Evolutionary conservation across 441 rosid species (phyloP), one percentile per base, ranked within the genome.

Genomic region (Aquilaria agallochum): DNA sequence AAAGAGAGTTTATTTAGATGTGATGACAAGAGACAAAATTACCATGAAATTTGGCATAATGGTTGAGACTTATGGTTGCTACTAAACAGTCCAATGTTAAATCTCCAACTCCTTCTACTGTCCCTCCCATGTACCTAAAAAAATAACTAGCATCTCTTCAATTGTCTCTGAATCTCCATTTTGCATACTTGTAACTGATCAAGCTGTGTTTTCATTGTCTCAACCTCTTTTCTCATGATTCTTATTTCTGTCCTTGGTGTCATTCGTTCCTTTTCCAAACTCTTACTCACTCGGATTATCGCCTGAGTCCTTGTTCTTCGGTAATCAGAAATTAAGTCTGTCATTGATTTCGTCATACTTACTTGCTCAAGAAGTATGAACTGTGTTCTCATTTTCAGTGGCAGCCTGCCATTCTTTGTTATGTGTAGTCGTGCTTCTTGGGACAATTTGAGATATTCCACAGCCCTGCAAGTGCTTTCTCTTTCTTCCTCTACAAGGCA

Each of bases 141-240:
- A 3, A 36, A 36, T 3, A 20, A 36, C 42, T 36, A 36, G 62
- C 65, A 71, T 70, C 68, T 67, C 68, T 65, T 66, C 12, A 61
- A 71, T 64, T 75, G 85, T 54, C 66, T 75, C 60, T 75, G 86
- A 34, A 86, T 70, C 75, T 78, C 54, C 61, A 62, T 40, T 68
- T 67, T 83, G 53, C 87, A 83, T 76, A 63, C 66, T 52, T 83
- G 75, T 76, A 81, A 27, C 50, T 76, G 67, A 64, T 71, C 72
- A n/a, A 86, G 74, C 51, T 83, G 84, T 80, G 59, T 20, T 71
- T 83, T 82, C 77, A 86, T 75, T 8, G n/a, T 50, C 52, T 80
- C 80, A 12, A 86, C 87, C 60, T 83, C 92, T 60, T 77, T 60
- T 56, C 59, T 83, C 77, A 86, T 78, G 70, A 65, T 56, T 48